Conservation (phyloP, 73 alveolate genomes). For the Stentor coeruleus region DNA sequence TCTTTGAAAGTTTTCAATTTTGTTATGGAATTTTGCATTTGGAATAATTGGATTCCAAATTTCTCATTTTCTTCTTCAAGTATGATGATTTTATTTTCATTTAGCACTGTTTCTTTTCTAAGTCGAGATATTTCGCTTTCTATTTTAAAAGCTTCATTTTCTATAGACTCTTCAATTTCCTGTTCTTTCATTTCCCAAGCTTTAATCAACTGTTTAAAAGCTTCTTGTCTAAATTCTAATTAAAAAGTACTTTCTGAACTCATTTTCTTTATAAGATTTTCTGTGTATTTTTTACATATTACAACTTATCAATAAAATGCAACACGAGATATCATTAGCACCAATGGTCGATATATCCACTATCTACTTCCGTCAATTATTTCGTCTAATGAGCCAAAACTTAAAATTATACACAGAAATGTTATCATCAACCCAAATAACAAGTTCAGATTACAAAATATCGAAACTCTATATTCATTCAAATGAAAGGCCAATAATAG, state of each 20-base stretch:
- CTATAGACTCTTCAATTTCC: not conserved
- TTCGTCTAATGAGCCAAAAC: conserved; percentile 46
- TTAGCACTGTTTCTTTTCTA: not conserved
- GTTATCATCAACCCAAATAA: conserved; percentile 4
- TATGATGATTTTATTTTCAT: not conserved
- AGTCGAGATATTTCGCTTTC: not conserved
- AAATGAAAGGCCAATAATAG: conserved; percentile 82
- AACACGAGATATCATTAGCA: conserved; percentile 33
- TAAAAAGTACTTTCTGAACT: not conserved
- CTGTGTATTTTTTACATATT: no score
- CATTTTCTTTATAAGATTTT: not conserved
- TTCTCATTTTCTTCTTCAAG: not conserved
- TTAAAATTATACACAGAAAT: conserved; percentile 30
- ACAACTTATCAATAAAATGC: no score
- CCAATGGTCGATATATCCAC: conserved; percentile 63
- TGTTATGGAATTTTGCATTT: not conserved
- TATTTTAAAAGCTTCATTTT: not conserved
- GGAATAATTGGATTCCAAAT: no score
- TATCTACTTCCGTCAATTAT: conserved; percentile 42
- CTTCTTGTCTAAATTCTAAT: not conserved
- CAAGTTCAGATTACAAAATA: no score
- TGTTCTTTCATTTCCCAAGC: not conserved
- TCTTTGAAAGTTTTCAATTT: not conserved
- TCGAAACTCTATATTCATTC: conserved; percentile 42
- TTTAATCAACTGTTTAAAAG: not conserved